Conservation (phyloP, 2,329 filamentous ascomycete species). For the Emericellopsis cladophorae region DNA sequence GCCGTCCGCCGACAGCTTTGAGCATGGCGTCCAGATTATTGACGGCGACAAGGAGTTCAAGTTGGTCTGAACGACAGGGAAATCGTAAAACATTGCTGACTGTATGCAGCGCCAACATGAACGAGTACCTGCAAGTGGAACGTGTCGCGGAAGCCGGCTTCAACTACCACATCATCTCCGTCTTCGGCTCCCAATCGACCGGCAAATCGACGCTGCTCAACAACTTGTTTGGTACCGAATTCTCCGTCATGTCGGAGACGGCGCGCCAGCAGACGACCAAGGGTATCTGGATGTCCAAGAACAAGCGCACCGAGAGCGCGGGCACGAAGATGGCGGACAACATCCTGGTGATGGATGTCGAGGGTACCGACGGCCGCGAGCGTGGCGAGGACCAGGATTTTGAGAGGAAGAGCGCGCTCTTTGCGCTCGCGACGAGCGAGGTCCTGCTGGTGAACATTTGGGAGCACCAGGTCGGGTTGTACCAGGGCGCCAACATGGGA, state of each 20-base stretch:
- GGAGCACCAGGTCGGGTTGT: constrained; percentile 97
- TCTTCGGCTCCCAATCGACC: constrained; percentile 97
- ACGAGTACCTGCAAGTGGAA: constrained; percentile 68
- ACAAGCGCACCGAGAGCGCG: constrained; percentile 52
- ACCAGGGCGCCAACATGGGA: constrained; percentile 98
- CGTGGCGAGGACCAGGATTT: constrained; percentile 97
- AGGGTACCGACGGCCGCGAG: constrained; percentile 93
- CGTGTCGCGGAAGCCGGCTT: constrained; percentile 81
- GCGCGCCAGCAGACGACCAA: constrained; percentile 95
- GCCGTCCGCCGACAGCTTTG: constrained; percentile 56
- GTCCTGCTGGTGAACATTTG: constrained; percentile 98
- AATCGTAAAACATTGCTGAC: constrained; percentile 4
- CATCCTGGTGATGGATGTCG: constrained; percentile 98
- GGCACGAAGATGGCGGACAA: constrained; percentile 76
- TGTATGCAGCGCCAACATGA: constrained; percentile 53
- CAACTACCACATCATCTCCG: constrained; percentile 98
- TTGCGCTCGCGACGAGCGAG: constrained; percentile 93
- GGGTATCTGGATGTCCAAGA: constrained; percentile 99
- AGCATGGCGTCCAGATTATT: constrained; percentile 93
- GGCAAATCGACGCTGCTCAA: constrained; percentile 97
- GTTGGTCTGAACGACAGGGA: constrained; percentile 35
- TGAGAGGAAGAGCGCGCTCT: constrained; percentile 93
- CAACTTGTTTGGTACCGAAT: constrained; percentile 86
- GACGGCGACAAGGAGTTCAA: constrained; percentile 91
- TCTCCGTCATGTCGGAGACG: constrained; percentile 94